Evolutionary conservation across 768 basidiomycete species (phyloP).

Genomic region (Serpula lacrymans): DNA sequence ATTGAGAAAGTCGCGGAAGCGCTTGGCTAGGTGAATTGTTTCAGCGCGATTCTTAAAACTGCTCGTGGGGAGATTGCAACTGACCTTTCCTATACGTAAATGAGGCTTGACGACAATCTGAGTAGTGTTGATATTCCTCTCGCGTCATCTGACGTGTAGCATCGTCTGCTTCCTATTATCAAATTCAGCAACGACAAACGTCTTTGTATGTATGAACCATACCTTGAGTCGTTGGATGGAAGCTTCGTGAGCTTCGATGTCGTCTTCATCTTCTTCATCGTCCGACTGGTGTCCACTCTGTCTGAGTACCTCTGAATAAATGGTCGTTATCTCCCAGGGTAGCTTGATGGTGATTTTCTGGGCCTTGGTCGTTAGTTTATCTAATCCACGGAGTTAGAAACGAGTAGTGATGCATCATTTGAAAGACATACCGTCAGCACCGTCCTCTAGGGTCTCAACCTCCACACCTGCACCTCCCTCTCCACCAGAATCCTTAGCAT

Average conservation of each 20-base stretch:
- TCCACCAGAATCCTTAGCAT: constrained; percentile 86
- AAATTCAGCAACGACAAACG: background rate
- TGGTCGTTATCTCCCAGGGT: constrained; percentile 92
- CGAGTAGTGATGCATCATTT: constrained; percentile 1
- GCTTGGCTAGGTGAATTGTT: constrained; percentile 60
- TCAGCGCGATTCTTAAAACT: background rate
- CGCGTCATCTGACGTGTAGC: constrained; percentile 94
- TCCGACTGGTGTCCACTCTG: constrained; percentile 81
- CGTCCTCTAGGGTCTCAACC: constrained; percentile 81
- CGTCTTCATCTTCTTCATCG: constrained; percentile 94
- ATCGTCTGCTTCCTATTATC: constrained; percentile 82
- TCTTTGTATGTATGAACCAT: constrained; percentile 5
- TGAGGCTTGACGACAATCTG: constrained; percentile 93
- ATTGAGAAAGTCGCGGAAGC: constrained; percentile 93
- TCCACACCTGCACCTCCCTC: constrained; percentile 79
- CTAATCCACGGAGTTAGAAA: constrained; percentile 33
- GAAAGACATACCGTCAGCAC: constrained; percentile 62
- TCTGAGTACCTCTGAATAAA: constrained; percentile 83
- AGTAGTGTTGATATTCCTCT: constrained; percentile 96
- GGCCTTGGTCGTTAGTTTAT: constrained; percentile 78
- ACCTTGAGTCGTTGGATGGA: constrained; percentile 86
- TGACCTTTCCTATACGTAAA: constrained; percentile 96
- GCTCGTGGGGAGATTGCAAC: constrained; percentile 11
- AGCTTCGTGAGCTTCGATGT: constrained; percentile 92
- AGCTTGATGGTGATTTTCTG: constrained; percentile 94